Base-by-base conservation (phyloP, 2,329 filamentous ascomycete species). In the Westerdykella sp. region DNA sequence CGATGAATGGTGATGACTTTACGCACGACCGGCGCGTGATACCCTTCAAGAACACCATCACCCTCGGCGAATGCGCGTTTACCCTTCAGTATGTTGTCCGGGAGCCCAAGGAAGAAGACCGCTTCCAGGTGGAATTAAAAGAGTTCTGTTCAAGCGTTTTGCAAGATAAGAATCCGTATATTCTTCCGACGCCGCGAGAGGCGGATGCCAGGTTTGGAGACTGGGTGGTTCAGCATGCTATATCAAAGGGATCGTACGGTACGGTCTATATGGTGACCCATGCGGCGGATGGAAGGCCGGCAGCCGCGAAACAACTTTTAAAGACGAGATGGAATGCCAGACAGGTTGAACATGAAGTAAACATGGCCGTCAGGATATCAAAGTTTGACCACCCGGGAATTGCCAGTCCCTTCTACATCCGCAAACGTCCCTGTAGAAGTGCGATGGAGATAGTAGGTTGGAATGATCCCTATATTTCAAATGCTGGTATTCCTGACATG, bases 181-280 rank as follows among this genome's bases (percentile, higher is more conserved):
- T 36, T 13, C 14, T 21, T 11, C 34, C 34, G 13, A 36, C 34
- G 15, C 34, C 34, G 34, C 14, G 34, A 10, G 41, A 44, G 25
- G 31, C 23, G 15, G 45, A 47, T 37, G 42, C 45, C 3, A 44
- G 37, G 13, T 41, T 47, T 30, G 41, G 41, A 25, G 38, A 47
- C 12, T 37, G 16, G 34, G 15, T 16, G 10, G 34, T 36, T 10
- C 18, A 16, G 10, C 18, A 36, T 13, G 18, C 34, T 4, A 36
- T 36, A 5, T 36, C 34, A 7, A 16, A 21, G 7, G 34, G 34
- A 10, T 9, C 34, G 15, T 36, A 16, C 34, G 34, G 34, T 4
- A 36, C 18, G 3, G 34, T 36, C 9, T 36, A 5, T 21, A 36
- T 36, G 34, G 34, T 36, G 15, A 36, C 34, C 9, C 34, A 36